Evolutionary conservation across 306 rosid species (phyloP).

Genomic region (Carpinus fangiana): DNA sequence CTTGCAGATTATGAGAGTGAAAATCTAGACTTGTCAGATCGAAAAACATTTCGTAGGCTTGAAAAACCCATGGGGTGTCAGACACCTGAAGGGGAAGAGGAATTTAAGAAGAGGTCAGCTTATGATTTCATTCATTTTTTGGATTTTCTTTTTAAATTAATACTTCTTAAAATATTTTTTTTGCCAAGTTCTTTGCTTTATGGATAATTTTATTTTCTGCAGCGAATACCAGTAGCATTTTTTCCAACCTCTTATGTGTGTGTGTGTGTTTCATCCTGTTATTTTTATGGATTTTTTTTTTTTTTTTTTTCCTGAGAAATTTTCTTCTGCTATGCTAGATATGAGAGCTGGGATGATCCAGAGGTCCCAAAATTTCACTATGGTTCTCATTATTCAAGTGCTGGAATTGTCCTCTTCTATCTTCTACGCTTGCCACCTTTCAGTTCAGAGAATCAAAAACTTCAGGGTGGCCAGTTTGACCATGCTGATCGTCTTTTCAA

Average conservation of each 20-base stretch:
- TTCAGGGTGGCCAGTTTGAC: constrained; percentile 99
- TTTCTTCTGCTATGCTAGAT: constrained; percentile 42
- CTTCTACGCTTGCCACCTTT: constrained; percentile 96
- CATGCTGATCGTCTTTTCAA: constrained; percentile 99
- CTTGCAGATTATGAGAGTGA: constrained; percentile 96
- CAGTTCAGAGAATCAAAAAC: constrained; percentile 92
- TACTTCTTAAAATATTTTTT: neutral
- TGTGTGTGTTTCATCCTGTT: neutral
- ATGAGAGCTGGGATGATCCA: constrained; percentile 99
- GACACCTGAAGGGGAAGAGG: constrained; percentile 98
- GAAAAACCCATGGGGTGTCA: constrained; percentile 99
- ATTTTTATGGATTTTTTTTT: neutral
- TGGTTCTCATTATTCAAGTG: constrained; percentile 99
- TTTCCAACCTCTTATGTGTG: constrained; percentile 2
- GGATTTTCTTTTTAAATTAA: constrained; percentile 5
- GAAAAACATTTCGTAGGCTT: constrained; percentile 84
- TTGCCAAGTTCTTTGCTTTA: neutral
- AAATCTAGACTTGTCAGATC: constrained; percentile 67
- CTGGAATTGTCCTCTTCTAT: constrained; percentile 98
- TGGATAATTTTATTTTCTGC: neutral
- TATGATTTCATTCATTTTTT: constrained; percentile 9
- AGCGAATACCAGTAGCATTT: neutral
- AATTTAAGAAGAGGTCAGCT: constrained; percentile 81
- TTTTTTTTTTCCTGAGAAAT: constrained; percentile 10
- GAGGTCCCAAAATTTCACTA: constrained; percentile 99